Evolutionary conservation across 495 filamentous ascomycete genomes (phyloP), one percentile per base, ranked within the genome.

Genomic region (Lepraria neglecta): DNA sequence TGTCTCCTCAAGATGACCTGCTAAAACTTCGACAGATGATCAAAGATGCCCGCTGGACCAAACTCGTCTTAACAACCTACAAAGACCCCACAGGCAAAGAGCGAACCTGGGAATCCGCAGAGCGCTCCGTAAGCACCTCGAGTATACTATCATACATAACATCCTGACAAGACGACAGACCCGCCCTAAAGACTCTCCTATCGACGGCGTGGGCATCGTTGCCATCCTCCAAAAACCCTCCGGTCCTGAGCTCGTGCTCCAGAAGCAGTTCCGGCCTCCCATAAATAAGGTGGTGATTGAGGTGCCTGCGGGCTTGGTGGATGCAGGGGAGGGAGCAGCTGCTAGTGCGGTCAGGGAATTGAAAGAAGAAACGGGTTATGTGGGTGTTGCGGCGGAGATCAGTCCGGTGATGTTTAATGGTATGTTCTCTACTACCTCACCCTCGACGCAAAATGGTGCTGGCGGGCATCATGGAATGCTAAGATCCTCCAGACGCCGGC

Each of bases 351-450:
- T 95, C 15, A 78, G 92, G n/a, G 92, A 97, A 69, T 77, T 98
- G 62, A 90, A 84, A 65, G 94, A 98, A 73, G 94, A 98, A 74
- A 96, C 94, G 0, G 94, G 94, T 6, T 97, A 94, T 70, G 81
- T 90, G 35, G 91, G 87, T 19, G 78, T 83, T 40, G 84, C 81
- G 1, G 73, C 80, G 46, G 79, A 87, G 70, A 82, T 81, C 10
- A 89, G 86, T 59, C 83, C 86, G 33, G 73, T 95, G 21, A 92
- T 95, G 89, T 95, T 87, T 60, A 92, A 94, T 69, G 90, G 88
- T 87, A 70, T 55, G 78, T 71, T 10, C 56, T 7, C 5, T 27
- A n/a, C n/a, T n/a, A n/a, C n/a, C n/a, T n/a, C n/a, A n/a, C n/a
- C n/a, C n/a, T n/a, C n/a, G n/a, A n/a, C n/a, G n/a, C n/a, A n/a